These are phyloP conservation scores for Mortierella sp. DNA, from an alignment of 371 early-diverging fungal species.

Conservation along the genomic window DNA sequence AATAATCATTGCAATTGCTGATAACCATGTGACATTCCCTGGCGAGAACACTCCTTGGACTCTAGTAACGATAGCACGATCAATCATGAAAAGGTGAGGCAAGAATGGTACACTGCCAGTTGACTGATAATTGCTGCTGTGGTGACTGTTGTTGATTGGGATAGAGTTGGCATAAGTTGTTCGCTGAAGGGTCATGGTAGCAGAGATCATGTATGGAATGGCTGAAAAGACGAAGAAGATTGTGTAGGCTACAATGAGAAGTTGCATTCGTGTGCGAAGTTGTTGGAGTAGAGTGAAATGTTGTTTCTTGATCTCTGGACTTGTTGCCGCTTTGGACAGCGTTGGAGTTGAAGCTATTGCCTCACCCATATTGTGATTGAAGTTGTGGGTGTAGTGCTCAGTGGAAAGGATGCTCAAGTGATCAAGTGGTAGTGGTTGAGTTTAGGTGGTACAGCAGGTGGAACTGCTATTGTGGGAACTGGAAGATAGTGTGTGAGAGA, in stretches of 20 bases:
- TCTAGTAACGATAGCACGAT: neutral
- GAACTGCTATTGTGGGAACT: too few relatives aligned
- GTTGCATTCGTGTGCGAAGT: neutral
- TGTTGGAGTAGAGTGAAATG: neutral
- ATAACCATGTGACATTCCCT: neutral
- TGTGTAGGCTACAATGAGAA: neutral
- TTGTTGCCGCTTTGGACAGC: neutral
- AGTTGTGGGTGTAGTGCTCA: neutral
- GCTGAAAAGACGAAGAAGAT: neutral
- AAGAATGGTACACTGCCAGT: neutral
- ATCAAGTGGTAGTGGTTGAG: too few relatives aligned
- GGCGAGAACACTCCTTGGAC: neutral
- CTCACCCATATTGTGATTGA: neutral
- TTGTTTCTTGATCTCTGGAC: neutral
- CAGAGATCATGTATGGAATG: slow-evolving; percentile 3
- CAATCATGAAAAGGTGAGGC: neutral
- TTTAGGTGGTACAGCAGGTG: too few relatives aligned
- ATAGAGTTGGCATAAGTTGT: neutral
- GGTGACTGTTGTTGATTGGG: too few relatives aligned
- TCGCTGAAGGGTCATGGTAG: neutral
- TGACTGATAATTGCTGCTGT: neutral
- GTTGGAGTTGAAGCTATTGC: neutral
- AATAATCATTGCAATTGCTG: neutral
- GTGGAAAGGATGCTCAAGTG: too few relatives aligned
- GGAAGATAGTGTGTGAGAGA: too few relatives aligned